Conservation (phyloP, 805 yeast genomes). For the Sungouiozyma ichnusensis region DNA sequence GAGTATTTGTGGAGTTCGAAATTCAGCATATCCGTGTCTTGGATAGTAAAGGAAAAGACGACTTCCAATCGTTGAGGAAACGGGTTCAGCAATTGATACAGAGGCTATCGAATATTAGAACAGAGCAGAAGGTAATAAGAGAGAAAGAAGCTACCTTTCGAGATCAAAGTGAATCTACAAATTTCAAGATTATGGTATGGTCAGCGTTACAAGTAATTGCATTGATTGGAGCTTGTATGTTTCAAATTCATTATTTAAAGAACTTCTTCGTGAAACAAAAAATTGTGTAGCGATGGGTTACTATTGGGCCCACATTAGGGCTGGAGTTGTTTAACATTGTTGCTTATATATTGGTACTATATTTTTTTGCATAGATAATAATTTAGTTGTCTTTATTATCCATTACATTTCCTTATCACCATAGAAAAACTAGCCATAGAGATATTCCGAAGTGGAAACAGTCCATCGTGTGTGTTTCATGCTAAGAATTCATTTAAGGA, state of each 20-base stretch:
- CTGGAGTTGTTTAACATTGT: too few relatives aligned
- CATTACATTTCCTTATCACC: too few relatives aligned
- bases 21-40: conserved; percentile 55
- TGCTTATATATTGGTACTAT: too few relatives aligned
- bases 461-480: conserved; percentile 7
- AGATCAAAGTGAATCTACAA: conserved; percentile 66
- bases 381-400: too few relatives aligned
- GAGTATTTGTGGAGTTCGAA: conserved; percentile 65
- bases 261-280: conserved; percentile 81
- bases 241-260: conserved; percentile 71
- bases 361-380: neutral
- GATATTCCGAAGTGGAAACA: neutral
- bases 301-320: too few relatives aligned
- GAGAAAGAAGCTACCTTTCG: conserved; percentile 68
- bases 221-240: conserved; percentile 55
- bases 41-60: conserved; percentile 51
- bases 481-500: conserved; percentile 22
- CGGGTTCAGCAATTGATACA: conserved; percentile 47
- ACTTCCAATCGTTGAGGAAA: conserved; percentile 41
- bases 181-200: conserved; percentile 64
- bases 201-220: conserved; percentile 61
- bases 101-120: conserved; percentile 46
- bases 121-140: conserved; percentile 55
- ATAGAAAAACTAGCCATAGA: too few relatives aligned
- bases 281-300: too few relatives aligned